These are phyloP conservation scores for Straminergon stramineum DNA, from an alignment of 225 moss, liverwort and hornwort genomes.

Conservation along the genomic window DNA sequence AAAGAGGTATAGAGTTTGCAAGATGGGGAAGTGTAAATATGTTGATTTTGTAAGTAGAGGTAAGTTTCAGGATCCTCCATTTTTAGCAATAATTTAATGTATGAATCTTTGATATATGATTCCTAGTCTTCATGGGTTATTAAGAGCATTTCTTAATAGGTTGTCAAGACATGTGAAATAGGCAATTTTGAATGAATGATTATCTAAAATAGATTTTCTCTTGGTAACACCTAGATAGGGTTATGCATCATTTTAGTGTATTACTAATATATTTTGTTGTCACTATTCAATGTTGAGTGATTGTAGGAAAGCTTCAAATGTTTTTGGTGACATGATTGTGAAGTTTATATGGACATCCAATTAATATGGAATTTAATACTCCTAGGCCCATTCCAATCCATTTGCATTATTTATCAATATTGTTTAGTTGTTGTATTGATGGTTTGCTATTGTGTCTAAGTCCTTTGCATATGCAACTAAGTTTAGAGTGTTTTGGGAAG, in stretches of 20 bases:
- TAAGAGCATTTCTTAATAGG: background rate
- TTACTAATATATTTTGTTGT: background rate
- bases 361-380: background rate
- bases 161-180: background rate
- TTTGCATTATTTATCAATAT: background rate
- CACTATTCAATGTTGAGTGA: fast-evolving
- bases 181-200: background rate
- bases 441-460: background rate
- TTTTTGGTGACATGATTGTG: background rate
- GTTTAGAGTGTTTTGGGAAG: background rate
- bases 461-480: background rate
- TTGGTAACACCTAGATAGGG: background rate
- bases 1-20: background rate
- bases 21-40: background rate
- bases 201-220: background rate
- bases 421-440: background rate
- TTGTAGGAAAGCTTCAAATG: background rate
- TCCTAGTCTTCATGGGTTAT: background rate
- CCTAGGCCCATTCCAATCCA: background rate
- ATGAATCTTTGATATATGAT: fast-evolving
- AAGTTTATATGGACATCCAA: fast-evolving
- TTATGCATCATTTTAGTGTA: background rate
- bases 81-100: background rate
- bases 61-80: background rate
- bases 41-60: fast-evolving